Evolutionary conservation across 176 grass and related monocot genomes (phyloP).

Genomic region (Aegilops bicornis): DNA sequence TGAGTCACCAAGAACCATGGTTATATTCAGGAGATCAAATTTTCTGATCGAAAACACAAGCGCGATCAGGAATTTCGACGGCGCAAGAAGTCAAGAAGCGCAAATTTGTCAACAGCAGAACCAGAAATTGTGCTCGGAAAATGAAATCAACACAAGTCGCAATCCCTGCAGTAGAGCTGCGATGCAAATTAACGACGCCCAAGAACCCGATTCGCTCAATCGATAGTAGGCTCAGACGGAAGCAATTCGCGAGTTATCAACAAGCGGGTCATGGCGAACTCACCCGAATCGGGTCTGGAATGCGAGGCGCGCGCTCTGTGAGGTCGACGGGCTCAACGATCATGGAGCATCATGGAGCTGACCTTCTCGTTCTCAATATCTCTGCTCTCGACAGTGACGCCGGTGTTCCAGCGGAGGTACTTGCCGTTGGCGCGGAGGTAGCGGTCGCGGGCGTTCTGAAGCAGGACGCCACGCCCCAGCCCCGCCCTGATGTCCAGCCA

Average conservation of each 20-base stretch:
- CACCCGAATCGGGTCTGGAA: not conserved
- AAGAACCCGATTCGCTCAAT: not conserved
- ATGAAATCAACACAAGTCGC: not conserved
- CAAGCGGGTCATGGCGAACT: not conserved
- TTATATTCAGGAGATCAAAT: not conserved
- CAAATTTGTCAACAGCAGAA: not conserved
- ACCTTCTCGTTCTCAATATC: not conserved
- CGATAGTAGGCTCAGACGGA: not conserved
- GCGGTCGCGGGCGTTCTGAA: not conserved
- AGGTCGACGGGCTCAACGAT: not conserved
- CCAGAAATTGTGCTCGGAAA: not conserved
- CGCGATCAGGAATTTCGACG: not conserved
- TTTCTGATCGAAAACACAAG: not conserved
- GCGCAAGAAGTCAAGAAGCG: no score
- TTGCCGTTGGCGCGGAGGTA: constrained; percentile 24
- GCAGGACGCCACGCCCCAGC: not conserved
- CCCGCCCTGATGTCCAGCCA: not conserved
- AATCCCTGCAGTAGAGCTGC: not conserved
- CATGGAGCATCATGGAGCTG: constrained; percentile 13
- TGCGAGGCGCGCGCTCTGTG: not conserved
- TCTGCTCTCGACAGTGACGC: not conserved
- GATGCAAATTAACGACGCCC: not conserved
- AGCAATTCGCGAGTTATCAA: not conserved
- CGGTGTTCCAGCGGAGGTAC: not conserved
- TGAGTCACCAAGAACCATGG: not conserved